A percentile compares a stretch with the other conserved stretches of the same genome.
These are phyloP conservation scores for Neurospora africana DNA, from an alignment of 495 filamentous ascomycete species.

Conservation along the genomic window DNA sequence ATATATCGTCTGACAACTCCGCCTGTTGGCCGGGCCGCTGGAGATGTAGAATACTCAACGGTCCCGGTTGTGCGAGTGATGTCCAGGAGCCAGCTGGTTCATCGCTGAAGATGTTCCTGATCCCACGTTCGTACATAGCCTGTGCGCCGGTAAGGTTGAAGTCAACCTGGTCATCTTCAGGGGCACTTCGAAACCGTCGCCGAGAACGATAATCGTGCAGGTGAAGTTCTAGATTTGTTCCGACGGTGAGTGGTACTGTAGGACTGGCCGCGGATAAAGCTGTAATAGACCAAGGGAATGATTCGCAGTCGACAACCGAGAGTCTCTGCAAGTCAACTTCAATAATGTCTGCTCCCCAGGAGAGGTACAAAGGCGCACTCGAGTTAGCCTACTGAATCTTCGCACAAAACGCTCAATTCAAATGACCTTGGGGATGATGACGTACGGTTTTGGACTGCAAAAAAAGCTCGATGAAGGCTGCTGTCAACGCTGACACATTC, in stretches of 20 bases:
- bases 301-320: constrained; percentile 55
- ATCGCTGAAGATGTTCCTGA: constrained; percentile 22
- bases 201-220: constrained; percentile 64
- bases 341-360: constrained; percentile 43
- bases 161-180: constrained; percentile 12
- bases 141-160: constrained; percentile 19
- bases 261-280: constrained; percentile 68
- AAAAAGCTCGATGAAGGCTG: constrained; percentile 56
- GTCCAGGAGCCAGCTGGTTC: constrained; percentile 49
- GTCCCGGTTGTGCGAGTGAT: constrained; percentile 68
- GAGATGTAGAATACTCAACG: constrained; percentile 72
- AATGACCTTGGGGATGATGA: constrained; percentile 6
- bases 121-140: constrained; percentile 20
- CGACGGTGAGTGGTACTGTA: constrained; percentile 70
- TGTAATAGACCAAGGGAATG: constrained; percentile 75
- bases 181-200: constrained; percentile 1
- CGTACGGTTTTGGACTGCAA: constrained; percentile 62
- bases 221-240: constrained; percentile 72
- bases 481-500: constrained; percentile 80
- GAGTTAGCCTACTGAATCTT: background rate
- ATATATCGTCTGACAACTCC: constrained; percentile 52
- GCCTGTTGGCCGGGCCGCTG: constrained; percentile 41
- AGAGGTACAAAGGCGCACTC: background rate
- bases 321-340: constrained; percentile 78
- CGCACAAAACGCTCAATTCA: background rate